phyloP scores from a whole-genome alignment of 208 protist species.

The Leishmania arabica region DNA sequence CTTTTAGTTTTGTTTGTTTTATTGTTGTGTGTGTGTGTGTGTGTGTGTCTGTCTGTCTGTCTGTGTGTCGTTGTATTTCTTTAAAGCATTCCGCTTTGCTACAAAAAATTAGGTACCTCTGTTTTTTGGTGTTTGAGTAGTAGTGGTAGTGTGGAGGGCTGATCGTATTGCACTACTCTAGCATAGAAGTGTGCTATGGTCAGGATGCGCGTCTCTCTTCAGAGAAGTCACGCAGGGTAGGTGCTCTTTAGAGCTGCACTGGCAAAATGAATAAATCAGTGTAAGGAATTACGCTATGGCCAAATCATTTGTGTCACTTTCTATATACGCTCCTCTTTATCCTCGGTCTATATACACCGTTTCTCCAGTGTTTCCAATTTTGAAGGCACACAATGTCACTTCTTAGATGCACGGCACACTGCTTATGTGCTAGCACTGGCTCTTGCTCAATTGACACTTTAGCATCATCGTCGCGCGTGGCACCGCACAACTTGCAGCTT shows the following conservation, averaged over 20 bases:
- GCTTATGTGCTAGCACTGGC: neutral
- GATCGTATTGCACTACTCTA: neutral
- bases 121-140: neutral
- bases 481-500: constrained; percentile 12
- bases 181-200: neutral
- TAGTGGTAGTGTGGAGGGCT: neutral
- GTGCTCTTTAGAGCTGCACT: neutral
- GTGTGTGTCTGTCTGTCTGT: neutral
- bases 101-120: neutral
- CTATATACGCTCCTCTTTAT: neutral
- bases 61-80: neutral
- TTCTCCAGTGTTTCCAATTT: neutral
- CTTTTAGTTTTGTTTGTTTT: neutral
- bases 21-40: neutral
- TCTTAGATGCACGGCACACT: neutral
- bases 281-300: neutral
- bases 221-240: neutral
- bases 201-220: neutral
- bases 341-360: neutral
- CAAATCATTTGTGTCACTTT: neutral
- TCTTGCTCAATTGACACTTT: neutral
- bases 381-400: neutral
- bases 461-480: neutral
- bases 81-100: neutral
- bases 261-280: neutral